A percentile compares a stretch with the other conserved stretches of the same genome.
phyloP scores from a whole-genome alignment of 2,329 filamentous ascomycete species.

The Trichophyton rubrum region DNA sequence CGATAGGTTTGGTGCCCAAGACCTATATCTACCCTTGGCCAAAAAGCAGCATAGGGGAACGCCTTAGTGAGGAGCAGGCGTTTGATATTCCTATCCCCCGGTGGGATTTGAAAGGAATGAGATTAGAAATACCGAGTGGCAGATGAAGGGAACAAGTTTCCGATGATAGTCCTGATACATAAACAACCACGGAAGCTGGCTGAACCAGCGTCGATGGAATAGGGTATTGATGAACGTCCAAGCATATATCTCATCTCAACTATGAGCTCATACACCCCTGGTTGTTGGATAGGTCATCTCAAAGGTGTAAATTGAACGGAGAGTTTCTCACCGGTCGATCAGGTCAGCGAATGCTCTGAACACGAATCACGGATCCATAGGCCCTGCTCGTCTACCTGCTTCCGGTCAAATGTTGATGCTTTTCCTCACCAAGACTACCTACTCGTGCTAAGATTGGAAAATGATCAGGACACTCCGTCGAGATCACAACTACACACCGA shows the following conservation, averaged over 20 bases:
- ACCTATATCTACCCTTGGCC: no score
- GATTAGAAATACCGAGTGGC: no score
- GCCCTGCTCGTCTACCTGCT: not conserved
- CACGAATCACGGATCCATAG: not conserved
- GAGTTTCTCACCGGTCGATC: not conserved
- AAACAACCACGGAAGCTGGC: not conserved
- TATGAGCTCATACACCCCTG: not conserved
- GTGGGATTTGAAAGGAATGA: no score
- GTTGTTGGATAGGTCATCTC: not conserved
- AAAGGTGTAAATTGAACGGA: not conserved
- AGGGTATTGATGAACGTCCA: not conserved
- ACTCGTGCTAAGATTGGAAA: not conserved
- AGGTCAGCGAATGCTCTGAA: not conserved
- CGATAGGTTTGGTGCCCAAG: no score
- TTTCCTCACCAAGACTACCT: not conserved
- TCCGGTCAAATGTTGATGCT: not conserved
- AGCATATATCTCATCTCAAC: not conserved
- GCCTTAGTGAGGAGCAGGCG: no score
- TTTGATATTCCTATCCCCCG: no score
- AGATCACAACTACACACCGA: not conserved
- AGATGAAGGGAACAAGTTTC: not conserved
- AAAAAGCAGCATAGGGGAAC: no score
- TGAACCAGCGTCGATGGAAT: not conserved
- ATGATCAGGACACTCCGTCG: not conserved
- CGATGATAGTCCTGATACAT: not conserved